Evolutionary conservation across 306 rosid genomes (phyloP).

Genomic region (Fragaria ananassa): DNA sequence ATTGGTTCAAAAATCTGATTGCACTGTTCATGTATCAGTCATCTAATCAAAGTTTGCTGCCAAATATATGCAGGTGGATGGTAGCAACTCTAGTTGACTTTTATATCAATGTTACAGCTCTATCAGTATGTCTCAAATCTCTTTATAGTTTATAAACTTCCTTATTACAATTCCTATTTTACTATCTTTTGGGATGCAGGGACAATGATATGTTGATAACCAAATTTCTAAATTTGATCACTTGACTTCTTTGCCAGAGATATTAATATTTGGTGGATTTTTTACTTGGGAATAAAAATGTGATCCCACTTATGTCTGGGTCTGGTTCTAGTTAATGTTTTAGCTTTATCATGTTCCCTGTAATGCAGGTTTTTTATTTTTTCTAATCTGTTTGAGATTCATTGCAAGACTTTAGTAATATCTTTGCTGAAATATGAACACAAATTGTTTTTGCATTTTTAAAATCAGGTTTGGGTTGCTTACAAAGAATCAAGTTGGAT

Average conservation of each 20-base stretch:
- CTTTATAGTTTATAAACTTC: constrained; percentile 19
- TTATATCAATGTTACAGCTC: constrained; percentile 65
- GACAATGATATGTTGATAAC: background rate
- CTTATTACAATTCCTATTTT: background rate
- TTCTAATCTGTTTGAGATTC: background rate
- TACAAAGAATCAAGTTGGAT: constrained; percentile 73
- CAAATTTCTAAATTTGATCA: background rate
- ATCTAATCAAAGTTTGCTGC: constrained; percentile 20
- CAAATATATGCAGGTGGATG: constrained; percentile 67
- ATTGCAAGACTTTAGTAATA: background rate
- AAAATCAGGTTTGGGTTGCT: constrained; percentile 75
- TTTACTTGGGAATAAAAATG: background rate
- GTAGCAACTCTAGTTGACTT: constrained; percentile 71
- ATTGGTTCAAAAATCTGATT: background rate
- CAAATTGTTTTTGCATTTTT: constrained; percentile 6
- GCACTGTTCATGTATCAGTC: constrained; percentile 14
- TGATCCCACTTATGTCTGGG: background rate
- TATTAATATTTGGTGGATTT: background rate
- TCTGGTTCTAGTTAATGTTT: background rate
- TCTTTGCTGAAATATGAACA: constrained; percentile 8
- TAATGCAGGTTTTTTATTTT: background rate
- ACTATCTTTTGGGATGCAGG: background rate
- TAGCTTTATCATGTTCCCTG: background rate
- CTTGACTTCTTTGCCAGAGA: background rate
- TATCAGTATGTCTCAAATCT: constrained; percentile 54